phyloP scores from a whole-genome alignment of 192 early-diverging fungal species.

The Podila epicladia region DNA sequence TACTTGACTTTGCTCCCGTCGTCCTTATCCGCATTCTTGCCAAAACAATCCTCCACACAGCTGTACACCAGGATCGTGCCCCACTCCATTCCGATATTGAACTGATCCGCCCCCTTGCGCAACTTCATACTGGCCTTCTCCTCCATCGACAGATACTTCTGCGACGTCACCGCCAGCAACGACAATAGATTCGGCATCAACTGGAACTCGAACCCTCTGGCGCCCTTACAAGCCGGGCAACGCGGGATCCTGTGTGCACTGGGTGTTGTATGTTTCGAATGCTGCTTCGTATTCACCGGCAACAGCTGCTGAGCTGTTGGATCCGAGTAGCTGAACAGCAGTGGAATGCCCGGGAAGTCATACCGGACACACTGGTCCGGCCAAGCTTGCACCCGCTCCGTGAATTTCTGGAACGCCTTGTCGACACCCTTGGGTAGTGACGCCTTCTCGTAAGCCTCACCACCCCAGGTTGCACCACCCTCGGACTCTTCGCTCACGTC shows the following conservation, averaged over 20 bases:
- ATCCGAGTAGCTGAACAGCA: conserved; percentile 73
- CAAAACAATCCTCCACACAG: conserved; percentile 81
- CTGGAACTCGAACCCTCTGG: conserved; percentile 89
- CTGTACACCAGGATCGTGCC: conserved; percentile 87
- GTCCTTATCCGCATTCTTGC: conserved; percentile 33
- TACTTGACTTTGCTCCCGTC: conserved; percentile 48
- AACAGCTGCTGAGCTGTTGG: conserved; percentile 54
- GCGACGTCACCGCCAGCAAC: conserved; percentile 70
- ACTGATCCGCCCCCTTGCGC: conserved; percentile 54
- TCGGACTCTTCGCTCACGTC: conserved; percentile 36
- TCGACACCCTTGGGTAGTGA: conserved; percentile 76
- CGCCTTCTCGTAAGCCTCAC: conserved; percentile 86
- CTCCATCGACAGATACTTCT: conserved; percentile 54
- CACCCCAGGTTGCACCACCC: conserved; percentile 68
- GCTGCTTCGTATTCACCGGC: conserved; percentile 19
- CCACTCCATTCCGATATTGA: conserved; percentile 88
- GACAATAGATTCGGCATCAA: conserved; percentile 90
- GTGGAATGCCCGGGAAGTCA: conserved; percentile 72
- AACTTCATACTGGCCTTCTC: conserved; percentile 33
- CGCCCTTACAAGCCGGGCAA: conserved; percentile 73
- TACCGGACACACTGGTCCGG: conserved; percentile 91
- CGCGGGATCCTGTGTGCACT: conserved; percentile 58
- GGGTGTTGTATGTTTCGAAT: conserved; percentile 34
- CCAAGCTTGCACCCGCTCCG: conserved; percentile 71
- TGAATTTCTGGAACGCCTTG: conserved; percentile 84